A percentile compares a stretch with the other conserved stretches of the same genome.
phyloP scores from a whole-genome alignment of 768 basidiomycete species.

The Chalciporus pseudorubinellus region DNA sequence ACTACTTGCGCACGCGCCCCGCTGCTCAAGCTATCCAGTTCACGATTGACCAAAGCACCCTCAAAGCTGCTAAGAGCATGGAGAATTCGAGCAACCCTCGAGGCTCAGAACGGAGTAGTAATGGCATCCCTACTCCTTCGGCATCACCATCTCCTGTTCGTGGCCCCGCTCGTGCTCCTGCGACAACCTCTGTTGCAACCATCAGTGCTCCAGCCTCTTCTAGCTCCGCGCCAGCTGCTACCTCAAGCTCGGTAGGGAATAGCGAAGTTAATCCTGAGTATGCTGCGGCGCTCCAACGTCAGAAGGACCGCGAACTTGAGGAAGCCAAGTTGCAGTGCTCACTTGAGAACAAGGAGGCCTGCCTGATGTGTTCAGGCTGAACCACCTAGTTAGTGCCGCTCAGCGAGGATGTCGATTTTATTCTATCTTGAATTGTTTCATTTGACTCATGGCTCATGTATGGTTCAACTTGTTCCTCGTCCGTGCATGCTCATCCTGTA shows the following conservation, averaged over 20 bases:
- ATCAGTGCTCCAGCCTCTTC: constrained; percentile 28
- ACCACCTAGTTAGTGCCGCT: too few species aligned
- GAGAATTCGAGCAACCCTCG: constrained; percentile 22
- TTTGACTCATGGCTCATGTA: constrained; percentile 1
- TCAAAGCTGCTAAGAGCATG: constrained; percentile 52
- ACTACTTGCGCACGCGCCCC: constrained; percentile 92
- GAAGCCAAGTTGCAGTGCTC: constrained; percentile 82
- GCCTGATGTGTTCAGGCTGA: constrained; percentile 88
- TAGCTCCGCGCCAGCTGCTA: not conserved
- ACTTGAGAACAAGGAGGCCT: constrained; percentile 92
- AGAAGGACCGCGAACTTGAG: constrained; percentile 71
- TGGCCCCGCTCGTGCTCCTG: constrained; percentile 29
- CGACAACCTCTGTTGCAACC: constrained; percentile 19
- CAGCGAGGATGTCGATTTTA: not conserved
- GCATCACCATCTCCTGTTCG: constrained; percentile 26
- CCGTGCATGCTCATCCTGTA: constrained; percentile 10
- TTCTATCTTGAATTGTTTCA: constrained; percentile 3
- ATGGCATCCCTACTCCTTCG: constrained; percentile 24
- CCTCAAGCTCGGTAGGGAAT: constrained; percentile 27
- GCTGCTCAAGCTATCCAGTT: constrained; percentile 97
- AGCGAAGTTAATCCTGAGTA: constrained; percentile 63
- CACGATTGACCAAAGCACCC: constrained; percentile 82
- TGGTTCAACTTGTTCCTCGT: constrained; percentile 4
- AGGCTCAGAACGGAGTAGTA: constrained; percentile 12
- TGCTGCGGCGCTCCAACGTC: constrained; percentile 70